Conservation (phyloP, 202 grass and related monocot species). For the Zoysia matrella region DNA sequence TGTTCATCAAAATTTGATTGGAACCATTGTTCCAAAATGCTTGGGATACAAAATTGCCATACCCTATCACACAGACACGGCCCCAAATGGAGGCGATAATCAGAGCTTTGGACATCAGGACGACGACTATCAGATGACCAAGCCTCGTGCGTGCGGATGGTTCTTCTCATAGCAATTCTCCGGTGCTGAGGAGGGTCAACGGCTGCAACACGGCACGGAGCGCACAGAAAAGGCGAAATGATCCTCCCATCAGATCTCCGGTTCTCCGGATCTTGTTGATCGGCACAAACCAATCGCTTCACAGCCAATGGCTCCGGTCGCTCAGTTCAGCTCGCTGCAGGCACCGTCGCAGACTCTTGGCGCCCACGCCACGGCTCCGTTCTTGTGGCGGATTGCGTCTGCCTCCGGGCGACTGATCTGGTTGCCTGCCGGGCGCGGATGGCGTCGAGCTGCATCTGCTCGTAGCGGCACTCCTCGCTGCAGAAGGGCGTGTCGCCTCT, state of each 20-base stretch:
- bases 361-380: slow-evolving; percentile 32
- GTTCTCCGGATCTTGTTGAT: neutral
- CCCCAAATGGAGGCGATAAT: neutral
- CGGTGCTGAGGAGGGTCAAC: neutral
- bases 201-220: neutral
- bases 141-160: neutral
- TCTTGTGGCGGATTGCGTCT: neutral
- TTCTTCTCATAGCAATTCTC: neutral
- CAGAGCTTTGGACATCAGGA: too few relatives aligned
- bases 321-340: slow-evolving; percentile 20
- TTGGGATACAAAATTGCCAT: neutral
- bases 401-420: too few relatives aligned
- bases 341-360: slow-evolving; percentile 21
- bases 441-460: slow-evolving; percentile 77
- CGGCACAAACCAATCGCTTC: neutral
- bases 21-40: neutral
- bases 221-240: neutral
- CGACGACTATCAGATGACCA: too few relatives aligned
- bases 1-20: neutral
- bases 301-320: neutral
- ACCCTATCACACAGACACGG: neutral
- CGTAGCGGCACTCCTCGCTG: slow-evolving; percentile 83
- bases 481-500: slow-evolving; percentile 81
- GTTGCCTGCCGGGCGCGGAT: neutral
- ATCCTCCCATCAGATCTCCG: neutral